These are phyloP conservation scores for Acidiella bohemica DNA, from an alignment of 495 filamentous ascomycete genomes.

Conservation along the genomic window DNA sequence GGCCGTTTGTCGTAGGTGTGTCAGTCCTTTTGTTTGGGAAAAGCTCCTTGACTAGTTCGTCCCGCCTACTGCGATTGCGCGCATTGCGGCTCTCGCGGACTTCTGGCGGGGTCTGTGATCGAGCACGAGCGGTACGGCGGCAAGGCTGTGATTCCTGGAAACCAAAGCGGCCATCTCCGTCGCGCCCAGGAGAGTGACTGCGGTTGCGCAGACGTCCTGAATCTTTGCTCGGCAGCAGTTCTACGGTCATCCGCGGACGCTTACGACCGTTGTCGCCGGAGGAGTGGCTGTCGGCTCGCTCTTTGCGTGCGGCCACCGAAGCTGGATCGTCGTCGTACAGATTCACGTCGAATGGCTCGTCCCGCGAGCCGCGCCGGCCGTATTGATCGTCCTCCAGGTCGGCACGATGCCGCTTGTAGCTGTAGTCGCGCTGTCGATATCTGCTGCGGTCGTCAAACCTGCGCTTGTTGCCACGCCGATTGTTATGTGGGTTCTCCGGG, in stretches of 20 bases:
- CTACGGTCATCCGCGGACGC: conserved; percentile 17
- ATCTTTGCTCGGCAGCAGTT: conserved; percentile 23
- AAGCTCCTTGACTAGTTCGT: conserved; percentile 23
- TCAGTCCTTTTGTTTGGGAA: conserved; percentile 18
- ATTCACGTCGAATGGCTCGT: conserved; percentile 50
- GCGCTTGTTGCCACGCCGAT: conserved; percentile 22
- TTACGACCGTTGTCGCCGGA: conserved; percentile 25
- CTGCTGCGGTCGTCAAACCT: conserved; percentile 35
- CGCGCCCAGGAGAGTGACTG: conserved; percentile 59
- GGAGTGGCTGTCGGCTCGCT: conserved; percentile 16
- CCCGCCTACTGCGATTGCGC: conserved; percentile 1
- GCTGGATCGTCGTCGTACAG: conserved; percentile 62
- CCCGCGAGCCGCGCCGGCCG: conserved; percentile 27
- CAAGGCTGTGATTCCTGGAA: conserved; percentile 30
- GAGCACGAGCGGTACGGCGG: conserved; percentile 2
- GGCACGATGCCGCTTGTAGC: conserved; percentile 39
- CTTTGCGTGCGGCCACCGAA: neutral
- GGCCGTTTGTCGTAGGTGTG: conserved; percentile 1
- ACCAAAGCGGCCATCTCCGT: conserved; percentile 43
- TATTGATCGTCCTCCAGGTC: conserved; percentile 45
- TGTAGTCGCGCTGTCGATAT: conserved; percentile 40
- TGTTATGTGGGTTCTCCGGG: conserved; percentile 54
- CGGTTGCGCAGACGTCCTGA: conserved; percentile 28
- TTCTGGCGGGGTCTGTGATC: conserved; percentile 9
- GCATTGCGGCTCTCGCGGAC: neutral